Conservation (phyloP, 352 stramenopile genomes). For the Phytopythium cucurbitacearum region DNA sequence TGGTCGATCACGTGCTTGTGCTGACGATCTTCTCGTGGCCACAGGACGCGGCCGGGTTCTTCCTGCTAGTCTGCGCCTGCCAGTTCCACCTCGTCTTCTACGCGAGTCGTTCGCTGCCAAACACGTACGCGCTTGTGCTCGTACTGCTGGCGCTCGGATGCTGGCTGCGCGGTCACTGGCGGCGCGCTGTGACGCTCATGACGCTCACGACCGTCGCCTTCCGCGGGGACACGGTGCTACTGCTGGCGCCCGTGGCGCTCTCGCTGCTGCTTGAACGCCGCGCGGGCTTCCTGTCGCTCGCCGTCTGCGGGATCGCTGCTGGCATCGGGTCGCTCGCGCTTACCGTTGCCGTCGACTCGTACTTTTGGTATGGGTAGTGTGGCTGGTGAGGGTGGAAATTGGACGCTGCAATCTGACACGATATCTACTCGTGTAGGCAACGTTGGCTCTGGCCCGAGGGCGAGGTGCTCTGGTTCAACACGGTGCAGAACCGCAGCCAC, state of each 20-base stretch:
- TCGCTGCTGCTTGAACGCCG: constrained; percentile 78
- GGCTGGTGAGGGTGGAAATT: background rate
- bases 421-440: constrained; percentile 17
- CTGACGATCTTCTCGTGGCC: background rate
- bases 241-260: constrained; percentile 93
- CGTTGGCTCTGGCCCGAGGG: constrained; percentile 97
- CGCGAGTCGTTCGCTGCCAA: constrained; percentile 94
- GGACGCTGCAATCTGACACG: background rate
- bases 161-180: constrained; percentile 50
- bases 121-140: constrained; percentile 94
- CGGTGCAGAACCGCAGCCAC: constrained; percentile 95
- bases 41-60: constrained; percentile 54
- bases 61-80: constrained; percentile 84
- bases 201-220: constrained; percentile 94
- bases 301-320: constrained; percentile 78
- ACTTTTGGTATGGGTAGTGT: constrained; percentile 80
- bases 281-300: constrained; percentile 70
- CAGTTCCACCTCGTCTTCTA: constrained; percentile 99
- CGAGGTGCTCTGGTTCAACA: constrained; percentile 96
- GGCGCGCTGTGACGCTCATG: constrained; percentile 73
- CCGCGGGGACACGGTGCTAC: constrained; percentile 94
- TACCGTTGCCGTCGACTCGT: constrained; percentile 91
- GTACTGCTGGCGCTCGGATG: constrained; percentile 60
- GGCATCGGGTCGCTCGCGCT: constrained; percentile 66
- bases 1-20: background rate